Evolutionary conservation across 495 filamentous ascomycete species (phyloP), one percentile per base, ranked within the genome.

Genomic region (Letharia lupina): DNA sequence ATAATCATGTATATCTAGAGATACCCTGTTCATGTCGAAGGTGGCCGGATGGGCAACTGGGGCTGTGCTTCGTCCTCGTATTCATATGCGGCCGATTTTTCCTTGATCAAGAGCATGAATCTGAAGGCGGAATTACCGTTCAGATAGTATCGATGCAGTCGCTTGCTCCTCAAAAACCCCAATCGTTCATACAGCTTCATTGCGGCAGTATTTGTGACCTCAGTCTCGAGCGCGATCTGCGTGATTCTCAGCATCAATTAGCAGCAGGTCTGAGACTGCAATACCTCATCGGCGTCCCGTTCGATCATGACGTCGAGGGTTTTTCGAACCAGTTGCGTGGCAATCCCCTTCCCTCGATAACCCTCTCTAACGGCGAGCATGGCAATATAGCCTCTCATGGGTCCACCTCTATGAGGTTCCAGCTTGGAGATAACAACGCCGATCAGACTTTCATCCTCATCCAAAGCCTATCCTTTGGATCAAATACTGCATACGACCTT

Each of bases 401-500:
- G 91, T 15, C 91, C 87, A 2, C 86, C 84, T 28, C 85, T 82
- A 76, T 98, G 95, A 18, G 84, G 84, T 75, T 99, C 95, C 37
- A 99, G 86, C 73, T 99, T 99, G 69, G 87, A 95, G 64, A 99
- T 87, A n/a, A 99, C 89, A 40, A 98, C 93, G 59, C 95, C 95
- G 56, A 96, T 81, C 67, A 91, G 80, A 40, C 77, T 75, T 13
- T 71, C 69, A 3, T 75, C 57, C 31, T 71, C 76, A 68, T 93
- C 82, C 65, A 95, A 81, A 10, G 91, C 89, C 88, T 90, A 61
- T 13, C 15, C 18, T 45, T 15, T n/a, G 12, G n/a, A 42, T 61
- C 59, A 61, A 44, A 42, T 23, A 61, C 15, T 31, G 42, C 58
- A 23, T 37, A n/a, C 37, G 33, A 23, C 23, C 58, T 41, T 23